phyloP scores from a whole-genome alignment of 768 basidiomycete species.

The Saitozyma podzolica region DNA sequence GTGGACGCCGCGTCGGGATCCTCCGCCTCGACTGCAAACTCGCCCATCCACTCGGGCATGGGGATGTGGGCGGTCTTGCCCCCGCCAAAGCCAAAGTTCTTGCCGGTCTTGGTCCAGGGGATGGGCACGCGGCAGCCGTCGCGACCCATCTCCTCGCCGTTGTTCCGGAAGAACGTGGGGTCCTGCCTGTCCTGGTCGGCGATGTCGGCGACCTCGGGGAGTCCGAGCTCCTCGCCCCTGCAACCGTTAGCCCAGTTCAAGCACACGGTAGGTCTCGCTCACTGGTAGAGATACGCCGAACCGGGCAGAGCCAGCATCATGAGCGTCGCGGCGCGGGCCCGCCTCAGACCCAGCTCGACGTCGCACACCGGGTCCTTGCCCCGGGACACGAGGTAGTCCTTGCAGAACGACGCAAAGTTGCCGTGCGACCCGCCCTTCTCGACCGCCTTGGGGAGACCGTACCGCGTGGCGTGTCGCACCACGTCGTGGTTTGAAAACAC shows the following conservation, averaged over 20 bases:
- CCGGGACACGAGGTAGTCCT: conserved; percentile 15
- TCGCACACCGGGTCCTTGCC: conserved; percentile 25
- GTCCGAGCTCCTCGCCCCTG: conserved; percentile 44
- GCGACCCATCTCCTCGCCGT: conserved; percentile 37
- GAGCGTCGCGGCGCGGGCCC: conserved; percentile 34
- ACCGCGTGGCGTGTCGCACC: conserved; percentile 40
- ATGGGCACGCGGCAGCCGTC: conserved; percentile 46
- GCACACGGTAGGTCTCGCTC: conserved; percentile 1
- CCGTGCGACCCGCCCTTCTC: conserved; percentile 3
- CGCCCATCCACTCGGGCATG: conserved; percentile 29
- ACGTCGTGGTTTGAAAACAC: conserved; percentile 37
- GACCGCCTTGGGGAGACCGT: conserved; percentile 25
- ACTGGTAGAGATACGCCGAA: conserved; percentile 45
- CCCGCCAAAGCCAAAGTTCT: conserved; percentile 29
- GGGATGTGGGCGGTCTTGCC: conserved; percentile 34
- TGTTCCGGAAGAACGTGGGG: conserved; percentile 35
- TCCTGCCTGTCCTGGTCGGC: conserved; percentile 31
- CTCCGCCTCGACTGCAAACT: conserved; percentile 23
- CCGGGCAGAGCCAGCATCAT: conserved; percentile 43
- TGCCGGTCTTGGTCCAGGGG: conserved; percentile 22
- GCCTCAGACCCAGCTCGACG: conserved; percentile 18
- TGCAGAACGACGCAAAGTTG: conserved; percentile 10
- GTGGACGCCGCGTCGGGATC: conserved; percentile 19
- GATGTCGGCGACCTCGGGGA: conserved; percentile 40
- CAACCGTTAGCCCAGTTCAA: not conserved